These are phyloP conservation scores for Hypoxylon sp. DNA, from an alignment of 2,329 filamentous ascomycete genomes.

Conservation along the genomic window DNA sequence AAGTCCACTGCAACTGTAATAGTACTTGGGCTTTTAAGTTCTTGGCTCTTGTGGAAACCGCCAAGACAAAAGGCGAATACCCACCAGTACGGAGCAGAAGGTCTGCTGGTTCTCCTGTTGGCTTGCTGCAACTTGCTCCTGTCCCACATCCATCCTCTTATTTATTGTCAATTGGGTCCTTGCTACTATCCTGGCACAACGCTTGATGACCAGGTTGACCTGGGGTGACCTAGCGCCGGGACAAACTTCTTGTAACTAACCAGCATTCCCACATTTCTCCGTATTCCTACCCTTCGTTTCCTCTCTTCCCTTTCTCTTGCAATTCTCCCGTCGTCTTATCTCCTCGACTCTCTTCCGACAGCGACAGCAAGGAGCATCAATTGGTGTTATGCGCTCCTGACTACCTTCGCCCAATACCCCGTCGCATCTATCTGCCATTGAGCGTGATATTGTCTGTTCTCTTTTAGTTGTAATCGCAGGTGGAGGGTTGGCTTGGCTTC, in stretches of 20 bases:
- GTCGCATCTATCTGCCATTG: slow-evolving; percentile 6
- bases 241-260: slow-evolving; percentile 38
- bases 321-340: slow-evolving; percentile 13
- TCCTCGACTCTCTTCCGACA: slow-evolving; percentile 2
- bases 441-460: slow-evolving; percentile 5
- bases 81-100: slow-evolving; percentile 33
- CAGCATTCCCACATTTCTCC: slow-evolving; percentile 39
- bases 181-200: slow-evolving; percentile 28
- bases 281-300: slow-evolving; percentile 28
- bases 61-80: slow-evolving; percentile 35
- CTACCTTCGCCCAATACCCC: slow-evolving; percentile 8
- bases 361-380: slow-evolving; percentile 20
- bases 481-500: slow-evolving; percentile 8
- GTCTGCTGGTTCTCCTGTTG: slow-evolving; percentile 26
- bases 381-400: slow-evolving; percentile 12
- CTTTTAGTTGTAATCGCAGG: slow-evolving; percentile 5
- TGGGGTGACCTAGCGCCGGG: slow-evolving; percentile 44
- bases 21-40: too few species aligned
- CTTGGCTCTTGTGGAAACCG: slow-evolving; percentile 21
- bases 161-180: slow-evolving; percentile 32
- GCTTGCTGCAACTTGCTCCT: slow-evolving; percentile 7
- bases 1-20: too few species aligned
- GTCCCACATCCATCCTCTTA: slow-evolving; percentile 27
- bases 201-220: slow-evolving; percentile 36
- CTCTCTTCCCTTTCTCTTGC: slow-evolving; percentile 12